A percentile compares a stretch with the other conserved stretches of the same genome.
These are phyloP conservation scores for Omphalea diandra DNA, from an alignment of 441 rosid genomes.

Conservation along the genomic window DNA sequence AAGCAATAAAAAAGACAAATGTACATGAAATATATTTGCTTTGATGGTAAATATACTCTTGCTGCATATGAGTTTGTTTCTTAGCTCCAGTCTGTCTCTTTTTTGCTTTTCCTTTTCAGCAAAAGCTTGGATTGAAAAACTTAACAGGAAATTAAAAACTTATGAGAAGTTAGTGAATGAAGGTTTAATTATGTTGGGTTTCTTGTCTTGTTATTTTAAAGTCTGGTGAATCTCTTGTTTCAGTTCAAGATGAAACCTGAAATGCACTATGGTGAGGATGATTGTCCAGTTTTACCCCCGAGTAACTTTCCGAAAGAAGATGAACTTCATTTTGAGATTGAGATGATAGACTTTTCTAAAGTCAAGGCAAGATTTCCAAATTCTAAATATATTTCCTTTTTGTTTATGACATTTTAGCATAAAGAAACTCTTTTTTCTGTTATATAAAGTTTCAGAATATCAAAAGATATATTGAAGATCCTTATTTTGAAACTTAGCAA, in stretches of 20 bases:
- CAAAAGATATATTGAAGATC: conserved; percentile 10
- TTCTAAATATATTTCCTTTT: conserved; percentile 4
- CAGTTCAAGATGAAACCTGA: conserved; percentile 97
- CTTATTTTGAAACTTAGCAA: background rate
- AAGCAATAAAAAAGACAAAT: background rate
- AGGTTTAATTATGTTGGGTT: conserved; percentile 2
- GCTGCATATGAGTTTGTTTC: background rate
- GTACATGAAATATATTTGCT: background rate
- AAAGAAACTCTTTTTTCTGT: background rate
- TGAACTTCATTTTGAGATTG: conserved; percentile 97
- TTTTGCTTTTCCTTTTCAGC: background rate
- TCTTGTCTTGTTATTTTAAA: conserved; percentile 1
- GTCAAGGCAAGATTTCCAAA: conserved; percentile 62
- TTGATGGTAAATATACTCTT: no score
- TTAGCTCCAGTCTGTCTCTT: background rate
- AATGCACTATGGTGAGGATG: conserved; percentile 88
- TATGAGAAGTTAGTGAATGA: background rate
- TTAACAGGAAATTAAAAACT: background rate
- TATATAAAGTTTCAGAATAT: background rate
- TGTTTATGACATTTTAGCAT: conserved; percentile 1
- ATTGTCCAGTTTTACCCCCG: conserved; percentile 78
- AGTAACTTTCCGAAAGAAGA: conserved; percentile 76
- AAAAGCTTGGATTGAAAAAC: conserved; percentile 4
- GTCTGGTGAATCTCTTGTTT: conserved; percentile 22
- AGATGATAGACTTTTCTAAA: conserved; percentile 74